Evolutionary conservation across 768 basidiomycete genomes (phyloP), one percentile per base, ranked within the genome.

Genomic region (Tulasnella sp.): DNA sequence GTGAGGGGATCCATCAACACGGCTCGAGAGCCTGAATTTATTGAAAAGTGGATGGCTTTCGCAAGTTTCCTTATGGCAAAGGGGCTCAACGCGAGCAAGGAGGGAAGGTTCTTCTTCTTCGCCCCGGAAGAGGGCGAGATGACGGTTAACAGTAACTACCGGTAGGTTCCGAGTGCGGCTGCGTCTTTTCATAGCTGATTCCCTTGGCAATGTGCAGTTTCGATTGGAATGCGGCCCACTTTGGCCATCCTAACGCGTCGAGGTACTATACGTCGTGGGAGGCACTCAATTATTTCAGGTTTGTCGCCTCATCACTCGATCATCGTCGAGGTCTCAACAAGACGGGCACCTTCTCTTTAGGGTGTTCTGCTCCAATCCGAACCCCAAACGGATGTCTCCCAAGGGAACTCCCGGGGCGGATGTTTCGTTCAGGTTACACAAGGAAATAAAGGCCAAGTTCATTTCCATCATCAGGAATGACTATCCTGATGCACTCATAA

Each of bases 161-260:
- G 52, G 60, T 61, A 31, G 36, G 59, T 17, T 7, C 42, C 12
- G 15, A 2, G n/a, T 45, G 9, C 35, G 11, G 6, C 11, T 43
- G 1, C 12, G 29, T 4, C 32, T 3, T 15, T 49, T 14, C 6
- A 42, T 2, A 4, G 41, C 12, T 21, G 12, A 25, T n/a, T 42
- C 15, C 14, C 6, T 11, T 7, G 3, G 8, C 39, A 46, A 46
- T 27, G 11, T 4, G 43, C 17, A 61, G 60, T 6, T 37, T 36
- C 49, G 59, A 61, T 25, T 61, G 59, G 48, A 61, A 59, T 43
- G 60, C 42, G 17, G 59, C 48, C 14, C 60, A 61, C 27, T 61
- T 61, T 60, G 60, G 60, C 17, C 60, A 50, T 32, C 57, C 57
- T 17, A 59, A 59, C 2, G 32, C 32, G n/a, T 19, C 60, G 35